These are phyloP conservation scores for Pseudozyma pruni DNA, from an alignment of 1,284 basidiomycete species.

Conservation along the genomic window DNA sequence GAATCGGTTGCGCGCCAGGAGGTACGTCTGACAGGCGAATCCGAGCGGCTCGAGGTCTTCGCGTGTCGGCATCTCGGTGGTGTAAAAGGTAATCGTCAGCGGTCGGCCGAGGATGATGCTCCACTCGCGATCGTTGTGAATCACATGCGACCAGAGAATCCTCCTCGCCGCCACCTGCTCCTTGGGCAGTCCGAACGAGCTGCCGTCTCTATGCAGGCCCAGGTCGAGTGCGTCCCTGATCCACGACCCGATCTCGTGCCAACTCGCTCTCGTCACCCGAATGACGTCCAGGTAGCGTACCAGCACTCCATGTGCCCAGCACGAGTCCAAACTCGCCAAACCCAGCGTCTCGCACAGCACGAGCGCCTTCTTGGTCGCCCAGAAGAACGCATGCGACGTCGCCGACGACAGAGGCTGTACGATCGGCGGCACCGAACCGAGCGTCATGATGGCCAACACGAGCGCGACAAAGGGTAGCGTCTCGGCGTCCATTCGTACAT, in stretches of 20 bases:
- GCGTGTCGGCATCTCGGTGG: constrained; percentile 46
- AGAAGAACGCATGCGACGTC: constrained; percentile 47
- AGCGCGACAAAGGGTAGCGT: constrained; percentile 45
- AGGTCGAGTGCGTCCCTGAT: constrained; percentile 45
- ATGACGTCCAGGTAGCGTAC: constrained; percentile 50
- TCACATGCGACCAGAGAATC: constrained; percentile 50
- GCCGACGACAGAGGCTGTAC: constrained; percentile 46
- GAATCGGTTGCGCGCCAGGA: constrained; percentile 42
- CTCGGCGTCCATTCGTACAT: constrained; percentile 42
- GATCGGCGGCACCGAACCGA: constrained; percentile 41
- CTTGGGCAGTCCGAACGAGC: constrained; percentile 45
- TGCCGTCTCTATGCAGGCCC: constrained; percentile 44
- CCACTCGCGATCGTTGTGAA: constrained; percentile 53
- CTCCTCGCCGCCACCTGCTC: constrained; percentile 42
- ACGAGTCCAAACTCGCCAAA: constrained; percentile 43
- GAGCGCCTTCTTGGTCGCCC: constrained; percentile 50
- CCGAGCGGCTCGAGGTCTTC: constrained; percentile 45
- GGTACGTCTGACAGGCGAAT: constrained; percentile 46
- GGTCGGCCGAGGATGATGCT: constrained; percentile 48
- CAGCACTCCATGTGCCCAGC: constrained; percentile 48
- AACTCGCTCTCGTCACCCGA: constrained; percentile 43
- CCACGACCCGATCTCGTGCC: constrained; percentile 52
- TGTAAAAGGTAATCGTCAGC: constrained; percentile 44
- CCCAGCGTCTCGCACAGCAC: constrained; percentile 48
- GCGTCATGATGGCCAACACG: constrained; percentile 39